These are phyloP conservation scores for Bruguiera parviflora DNA, from an alignment of 345 rosid genomes.

Conservation along the genomic window DNA sequence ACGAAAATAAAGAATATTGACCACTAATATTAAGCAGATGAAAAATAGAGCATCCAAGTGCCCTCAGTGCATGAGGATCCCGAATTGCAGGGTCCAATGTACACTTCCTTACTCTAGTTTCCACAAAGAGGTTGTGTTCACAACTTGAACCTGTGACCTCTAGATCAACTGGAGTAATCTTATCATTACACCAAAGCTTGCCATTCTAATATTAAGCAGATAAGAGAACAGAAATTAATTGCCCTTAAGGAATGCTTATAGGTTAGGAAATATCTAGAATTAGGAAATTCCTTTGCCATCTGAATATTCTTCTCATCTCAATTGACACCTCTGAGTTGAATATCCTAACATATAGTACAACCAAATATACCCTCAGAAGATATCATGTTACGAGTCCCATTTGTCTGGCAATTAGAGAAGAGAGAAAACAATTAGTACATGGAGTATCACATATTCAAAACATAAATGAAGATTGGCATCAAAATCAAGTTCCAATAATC, in stretches of 20 bases:
- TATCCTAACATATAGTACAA: slow-evolving; percentile 48
- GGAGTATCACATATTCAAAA: background rate
- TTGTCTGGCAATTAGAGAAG: background rate
- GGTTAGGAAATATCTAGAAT: slow-evolving; percentile 57
- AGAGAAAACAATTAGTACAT: background rate
- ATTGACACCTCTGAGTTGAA: slow-evolving; percentile 69
- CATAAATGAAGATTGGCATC: slow-evolving; percentile 53
- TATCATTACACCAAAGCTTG: background rate
- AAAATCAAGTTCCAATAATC: slow-evolving; percentile 64
- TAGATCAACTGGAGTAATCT: too few relatives aligned
- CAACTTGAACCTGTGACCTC: too few relatives aligned
- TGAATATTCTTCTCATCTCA: slow-evolving; percentile 58
- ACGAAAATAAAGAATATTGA: too few relatives aligned
- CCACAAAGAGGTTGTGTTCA: too few relatives aligned
- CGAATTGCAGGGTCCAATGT: too few relatives aligned
- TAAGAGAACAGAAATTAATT: slow-evolving; percentile 14
- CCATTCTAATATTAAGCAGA: background rate
- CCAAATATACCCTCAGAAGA: background rate
- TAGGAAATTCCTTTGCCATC: slow-evolving; percentile 55
- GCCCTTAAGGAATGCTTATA: slow-evolving; percentile 72
- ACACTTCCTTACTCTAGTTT: too few relatives aligned
- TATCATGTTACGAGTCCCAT: background rate
- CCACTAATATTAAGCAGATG: too few relatives aligned
- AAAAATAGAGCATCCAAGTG: too few relatives aligned
- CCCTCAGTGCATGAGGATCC: too few relatives aligned